Evolutionary conservation across 2,329 filamentous ascomycete genomes (phyloP).

Genomic region (Ceratocystis cubensis): DNA sequence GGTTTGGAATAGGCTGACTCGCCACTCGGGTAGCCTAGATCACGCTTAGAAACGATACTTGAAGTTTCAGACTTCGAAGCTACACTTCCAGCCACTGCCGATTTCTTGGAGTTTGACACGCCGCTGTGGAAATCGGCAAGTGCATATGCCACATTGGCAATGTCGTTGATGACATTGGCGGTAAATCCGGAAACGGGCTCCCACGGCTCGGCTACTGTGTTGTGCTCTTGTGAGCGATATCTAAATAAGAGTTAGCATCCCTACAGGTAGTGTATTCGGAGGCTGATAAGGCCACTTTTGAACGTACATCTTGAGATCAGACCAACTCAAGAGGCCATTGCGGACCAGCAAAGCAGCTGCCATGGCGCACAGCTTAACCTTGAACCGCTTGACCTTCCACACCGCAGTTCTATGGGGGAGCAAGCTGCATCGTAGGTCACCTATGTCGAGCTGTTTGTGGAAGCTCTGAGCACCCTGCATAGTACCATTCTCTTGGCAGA

Average conservation of each 20-base stretch:
- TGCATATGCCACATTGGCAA: slow-evolving; percentile 68
- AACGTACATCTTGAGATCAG: slow-evolving; percentile 52
- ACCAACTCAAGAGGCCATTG: slow-evolving; percentile 51
- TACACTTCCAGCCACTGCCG: not conserved
- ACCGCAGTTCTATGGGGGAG: slow-evolving; percentile 56
- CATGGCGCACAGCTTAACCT: slow-evolving; percentile 55
- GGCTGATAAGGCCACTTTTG: not conserved
- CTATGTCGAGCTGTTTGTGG: slow-evolving; percentile 54
- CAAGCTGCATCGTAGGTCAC: slow-evolving; percentile 56
- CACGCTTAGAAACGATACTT: not conserved
- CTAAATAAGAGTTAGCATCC: slow-evolving; percentile 19
- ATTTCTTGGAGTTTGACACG: slow-evolving; percentile 14
- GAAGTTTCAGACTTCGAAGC: not conserved
- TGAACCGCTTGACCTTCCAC: slow-evolving; percentile 56
- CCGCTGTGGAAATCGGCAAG: slow-evolving; percentile 57
- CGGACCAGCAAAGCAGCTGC: slow-evolving; percentile 58
- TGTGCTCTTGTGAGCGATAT: slow-evolving; percentile 50
- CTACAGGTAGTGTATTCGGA: slow-evolving; percentile 31
- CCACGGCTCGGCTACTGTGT: slow-evolving; percentile 63
- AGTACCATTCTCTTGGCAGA: slow-evolving; percentile 53
- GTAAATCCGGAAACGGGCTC: slow-evolving; percentile 70
- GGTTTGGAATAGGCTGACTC: not conserved
- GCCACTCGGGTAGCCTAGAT: not conserved
- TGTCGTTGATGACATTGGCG: slow-evolving; percentile 67
- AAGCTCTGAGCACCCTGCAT: slow-evolving; percentile 55